Base-by-base conservation (phyloP, 805 yeast genomes). In the Wickerhamiella occidentalis region DNA sequence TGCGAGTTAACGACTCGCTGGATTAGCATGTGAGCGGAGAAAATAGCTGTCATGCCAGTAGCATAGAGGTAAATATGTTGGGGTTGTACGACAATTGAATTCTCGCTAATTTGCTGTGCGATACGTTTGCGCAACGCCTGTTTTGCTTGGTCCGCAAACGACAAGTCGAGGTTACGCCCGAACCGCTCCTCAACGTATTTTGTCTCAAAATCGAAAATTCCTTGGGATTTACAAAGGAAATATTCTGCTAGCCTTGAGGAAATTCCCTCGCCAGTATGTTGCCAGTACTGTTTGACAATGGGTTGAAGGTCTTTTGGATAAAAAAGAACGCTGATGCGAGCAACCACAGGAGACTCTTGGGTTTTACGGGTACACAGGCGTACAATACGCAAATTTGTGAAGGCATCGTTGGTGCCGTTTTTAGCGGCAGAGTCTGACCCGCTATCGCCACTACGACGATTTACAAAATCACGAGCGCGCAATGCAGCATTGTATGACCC, bases 191-290 rank as follows among this genome's bases (percentile, higher is more conserved):
- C 96, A 40, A 90, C 77, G 61, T 78, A 85, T 8, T 77, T 25
- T 19, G 28, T 25, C 30, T 42, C 35, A 22, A 33, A 30, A 15
- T 25, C 19, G 52, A 33, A 25, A 4, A 28, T 45, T 13, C 46
- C 47, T 33, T 52, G 53, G 43, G 48, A 37, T 9, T 50, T 51
- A 52, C 77, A 78, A 52, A 82, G 65, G 44, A 84, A 78, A 59
- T 85, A 92, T 64, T 88, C 96, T 1, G 87, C 96, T 62, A 80
- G 68, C 58, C 97, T 72, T 30, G 95, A 85, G 13, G 95, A 85
- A 23, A 92, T 76, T n/a, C 96, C 95, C 64, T 90, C 96, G 23
- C 99, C 99, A 0, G 95, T 71, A 60, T 88, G 96, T 64, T 90
- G 96, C 98, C 98, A 92, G 67, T 85, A 92, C 58, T 78, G 78